Evolutionary conservation across 1,284 basidiomycete species (phyloP), one percentile per base, ranked within the genome.

Genomic region (Earliella scabrosa): DNA sequence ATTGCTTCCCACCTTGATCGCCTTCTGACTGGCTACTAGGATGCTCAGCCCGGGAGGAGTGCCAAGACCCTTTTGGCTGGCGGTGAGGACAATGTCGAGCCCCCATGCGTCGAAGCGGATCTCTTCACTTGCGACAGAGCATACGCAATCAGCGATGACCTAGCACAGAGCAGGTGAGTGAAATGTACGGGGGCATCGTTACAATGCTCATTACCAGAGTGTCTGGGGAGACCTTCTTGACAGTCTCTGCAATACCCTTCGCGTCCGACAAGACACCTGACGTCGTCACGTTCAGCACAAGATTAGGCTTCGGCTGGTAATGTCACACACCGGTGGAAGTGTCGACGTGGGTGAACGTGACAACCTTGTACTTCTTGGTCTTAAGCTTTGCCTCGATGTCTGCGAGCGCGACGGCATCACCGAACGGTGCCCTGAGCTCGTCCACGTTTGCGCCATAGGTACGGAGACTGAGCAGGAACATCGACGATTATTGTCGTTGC

Each of bases 261-360:
- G 91, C 89, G 67, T 97, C 84, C 26, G 93, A 93, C 41, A 99
- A 82, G 11, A 99, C 97, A 58, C 82, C 91, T 80, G 27, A 14
- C 18, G 10, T 11, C 9, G 11, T 4, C 8, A 41, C 4, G 4
- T 5, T 6, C 24, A 14, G 24, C 9, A 9, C 10, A 23, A 21
- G 18, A 11, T 35, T n/a, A n/a, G 14, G 4, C 18, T 31, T 20
- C n/a, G 14, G 32, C 16, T 18, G 56, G 50, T 48, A 35, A 41
- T 29, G 38, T 18, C 29, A 32, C 63, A 43, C 49, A 81, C 92
- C 92, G 50, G 93, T 95, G 14, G 93, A 95, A 8, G 93, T 95
- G 72, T 96, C 93, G 55, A 97, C 95, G 70, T 99, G 97, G 6
- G 97, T 98, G 68, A 98, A 86, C 7, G 95, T 96, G 61, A 96